Percentiles rank a stretch among this genome's conserved stretches.
phyloP scores from a whole-genome alignment of 768 basidiomycete genomes.

The Mycena vitilis region DNA sequence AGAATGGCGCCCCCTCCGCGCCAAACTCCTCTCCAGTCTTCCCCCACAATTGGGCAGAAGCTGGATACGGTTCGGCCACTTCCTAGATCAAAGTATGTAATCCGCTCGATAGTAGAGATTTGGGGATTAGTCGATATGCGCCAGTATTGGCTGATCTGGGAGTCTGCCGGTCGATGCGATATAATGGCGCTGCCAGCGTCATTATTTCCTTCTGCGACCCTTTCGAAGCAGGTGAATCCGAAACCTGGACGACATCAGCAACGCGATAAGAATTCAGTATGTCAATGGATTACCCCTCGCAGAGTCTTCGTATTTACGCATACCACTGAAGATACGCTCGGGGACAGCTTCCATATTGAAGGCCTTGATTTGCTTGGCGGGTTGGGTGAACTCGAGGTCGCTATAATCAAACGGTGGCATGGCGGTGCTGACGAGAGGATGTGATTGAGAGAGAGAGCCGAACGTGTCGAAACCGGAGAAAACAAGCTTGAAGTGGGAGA shows the following conservation, averaged over 20 bases:
- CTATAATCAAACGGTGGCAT: slow-evolving; percentile 42
- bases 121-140: slow-evolving; percentile 45
- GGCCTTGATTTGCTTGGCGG: slow-evolving; percentile 52
- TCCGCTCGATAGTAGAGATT: slow-evolving; percentile 43
- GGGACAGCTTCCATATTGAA: slow-evolving; percentile 49
- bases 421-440: not conserved
- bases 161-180: slow-evolving; percentile 52
- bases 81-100: slow-evolving; percentile 55
- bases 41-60: slow-evolving; percentile 48
- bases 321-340: slow-evolving; percentile 46
- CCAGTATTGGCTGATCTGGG: slow-evolving; percentile 52
- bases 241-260: slow-evolving; percentile 16
- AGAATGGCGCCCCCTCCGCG: slow-evolving; percentile 51
- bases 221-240: slow-evolving; percentile 26
- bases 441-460: too few species aligned
- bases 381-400: slow-evolving; percentile 48
- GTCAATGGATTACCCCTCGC: slow-evolving; percentile 41
- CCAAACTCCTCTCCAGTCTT: slow-evolving; percentile 54
- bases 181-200: slow-evolving; percentile 39
- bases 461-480: too few species aligned
- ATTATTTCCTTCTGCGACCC: not conserved
- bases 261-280: not conserved
- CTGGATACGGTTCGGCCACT: slow-evolving; percentile 49
- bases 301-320: slow-evolving; percentile 54
- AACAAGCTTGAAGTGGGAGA: too few species aligned